Evolutionary conservation across 2,329 filamentous ascomycete species (phyloP).

Genomic region (Fusarium sarcochroum): DNA sequence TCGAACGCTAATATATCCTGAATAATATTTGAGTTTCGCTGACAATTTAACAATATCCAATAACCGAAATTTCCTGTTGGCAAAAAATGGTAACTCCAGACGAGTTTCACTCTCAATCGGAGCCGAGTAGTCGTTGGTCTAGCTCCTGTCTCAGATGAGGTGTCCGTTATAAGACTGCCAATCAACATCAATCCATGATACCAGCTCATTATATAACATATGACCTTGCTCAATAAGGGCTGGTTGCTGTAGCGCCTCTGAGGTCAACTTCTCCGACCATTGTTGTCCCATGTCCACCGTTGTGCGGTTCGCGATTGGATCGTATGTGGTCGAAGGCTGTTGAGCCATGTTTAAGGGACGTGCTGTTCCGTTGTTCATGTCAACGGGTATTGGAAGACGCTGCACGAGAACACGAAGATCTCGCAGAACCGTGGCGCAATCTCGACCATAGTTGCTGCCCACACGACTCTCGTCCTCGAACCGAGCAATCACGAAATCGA

Average conservation of each 20-base stretch:
- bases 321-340: constrained; percentile 34
- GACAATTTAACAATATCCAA: too few species aligned
- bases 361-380: constrained; percentile 7
- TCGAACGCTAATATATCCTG: too few species aligned
- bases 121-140: background rate
- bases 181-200: constrained; percentile 57
- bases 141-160: constrained; percentile 33
- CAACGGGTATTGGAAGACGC: constrained; percentile 50
- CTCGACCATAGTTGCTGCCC: constrained; percentile 56
- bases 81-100: background rate
- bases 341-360: constrained; percentile 10
- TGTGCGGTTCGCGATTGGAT: constrained; percentile 37
- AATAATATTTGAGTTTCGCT: too few species aligned
- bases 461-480: constrained; percentile 58
- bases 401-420: constrained; percentile 57
- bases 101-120: background rate
- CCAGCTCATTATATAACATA: constrained; percentile 54
- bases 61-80: too few species aligned
- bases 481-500: constrained; percentile 59
- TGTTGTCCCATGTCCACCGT: constrained; percentile 42
- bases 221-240: constrained; percentile 51
- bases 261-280: constrained; percentile 39
- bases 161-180: constrained; percentile 52
- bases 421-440: constrained; percentile 56
- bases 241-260: constrained; percentile 42